Conservation (phyloP, 2,329 filamentous ascomycete genomes). For the Tolypocladium tundrense region DNA sequence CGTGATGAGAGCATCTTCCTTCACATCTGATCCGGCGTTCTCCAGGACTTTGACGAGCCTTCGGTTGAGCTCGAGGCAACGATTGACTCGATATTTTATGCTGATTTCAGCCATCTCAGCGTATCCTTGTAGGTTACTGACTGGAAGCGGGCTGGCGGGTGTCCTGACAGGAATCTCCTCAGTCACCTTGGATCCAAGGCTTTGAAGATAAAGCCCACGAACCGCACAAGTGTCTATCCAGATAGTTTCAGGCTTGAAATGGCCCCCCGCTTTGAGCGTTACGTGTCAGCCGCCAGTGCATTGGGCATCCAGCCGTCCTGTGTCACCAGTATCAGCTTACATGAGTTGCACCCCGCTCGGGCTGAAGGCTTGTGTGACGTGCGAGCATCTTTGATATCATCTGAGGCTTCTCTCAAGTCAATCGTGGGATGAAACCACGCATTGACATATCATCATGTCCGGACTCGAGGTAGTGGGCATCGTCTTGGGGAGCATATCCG, state of each 20-base stretch:
- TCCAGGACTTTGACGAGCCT: background rate
- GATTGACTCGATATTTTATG: background rate
- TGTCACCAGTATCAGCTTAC: background rate
- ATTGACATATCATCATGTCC: constrained; percentile 8
- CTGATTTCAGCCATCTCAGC: background rate
- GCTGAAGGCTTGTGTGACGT: background rate
- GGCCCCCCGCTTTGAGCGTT: background rate
- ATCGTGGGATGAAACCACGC: background rate
- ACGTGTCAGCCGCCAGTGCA: background rate
- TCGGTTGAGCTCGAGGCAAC: background rate
- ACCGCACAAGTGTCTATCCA: background rate
- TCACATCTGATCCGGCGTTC: background rate
- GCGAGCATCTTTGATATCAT: background rate
- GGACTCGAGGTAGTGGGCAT: constrained; percentile 11
- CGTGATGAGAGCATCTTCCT: background rate
- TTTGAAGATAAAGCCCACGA: background rate
- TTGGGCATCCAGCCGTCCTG: background rate
- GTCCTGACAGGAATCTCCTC: too few species aligned
- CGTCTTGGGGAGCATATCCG: constrained; percentile 11
- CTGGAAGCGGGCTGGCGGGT: background rate
- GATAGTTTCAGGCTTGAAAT: background rate
- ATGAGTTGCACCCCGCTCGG: background rate
- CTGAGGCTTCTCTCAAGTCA: background rate
- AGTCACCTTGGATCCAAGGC: too few species aligned
- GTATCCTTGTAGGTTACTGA: background rate